Base-by-base conservation (phyloP, 2,329 filamentous ascomycete genomes). In the Colletotrichum sojae region DNA sequence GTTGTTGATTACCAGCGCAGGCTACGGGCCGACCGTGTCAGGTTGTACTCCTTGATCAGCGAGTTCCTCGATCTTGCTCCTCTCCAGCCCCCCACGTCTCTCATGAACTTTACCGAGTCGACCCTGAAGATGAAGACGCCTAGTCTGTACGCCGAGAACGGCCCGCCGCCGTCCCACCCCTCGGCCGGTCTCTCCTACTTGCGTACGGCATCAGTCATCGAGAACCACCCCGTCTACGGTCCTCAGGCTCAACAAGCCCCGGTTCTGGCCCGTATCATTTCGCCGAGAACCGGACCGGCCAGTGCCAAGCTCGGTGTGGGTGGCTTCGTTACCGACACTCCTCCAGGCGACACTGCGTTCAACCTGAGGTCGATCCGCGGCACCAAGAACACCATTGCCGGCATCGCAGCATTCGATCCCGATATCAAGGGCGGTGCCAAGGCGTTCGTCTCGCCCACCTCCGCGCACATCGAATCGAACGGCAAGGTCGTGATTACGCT, bases 131-230 rank as follows among this genome's bases (percentile, higher is more conserved):
- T 72, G 4, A 62, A 59, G 18, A 67, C 70, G 25, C 72, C 73
- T 31, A 83, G 77, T 69, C 85, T 85, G 1, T 90, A 88, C 71
- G 83, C 84, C 12, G 80, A 81, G 55, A 76, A 80, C 15, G 89
- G 89, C 1, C 89, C 89, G n/a, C 89, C 89, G 0, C 80, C 83
- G 8, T 89, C 86, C 20, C 89, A 91, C 72, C 89, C 89, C 4
- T 91, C 89, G 15, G 89, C 86, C 39, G 89, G 89, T 67, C 81
- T 91, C 60, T 89, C 88, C 62, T 91, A 91, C 77, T 80, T 90
- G 65, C 86, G 89, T 60, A 89, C 88, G 1, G 78, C 78, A 45
- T 82, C 84, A 46, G 88, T 82, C 76, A 78, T 88, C 73, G 84
- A 88, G 67, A 90, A 90, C 76, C 88, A 91, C 75, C 85, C 89